phyloP scores from a whole-genome alignment of 306 rosid species.

The Sechiopsis laciniata region DNA sequence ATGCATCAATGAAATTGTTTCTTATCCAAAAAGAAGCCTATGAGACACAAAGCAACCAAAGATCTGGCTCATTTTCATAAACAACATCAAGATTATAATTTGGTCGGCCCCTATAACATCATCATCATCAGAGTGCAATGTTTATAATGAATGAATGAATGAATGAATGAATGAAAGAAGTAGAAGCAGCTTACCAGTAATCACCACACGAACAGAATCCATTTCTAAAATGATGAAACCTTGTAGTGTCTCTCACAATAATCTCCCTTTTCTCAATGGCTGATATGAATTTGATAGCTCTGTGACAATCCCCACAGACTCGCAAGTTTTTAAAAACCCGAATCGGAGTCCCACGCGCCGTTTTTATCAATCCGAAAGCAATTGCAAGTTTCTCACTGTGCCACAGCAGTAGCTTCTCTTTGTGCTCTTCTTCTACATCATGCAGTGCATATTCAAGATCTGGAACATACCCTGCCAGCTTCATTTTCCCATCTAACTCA shows the following conservation, averaged over 20 bases:
- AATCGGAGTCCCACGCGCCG: slow-evolving; percentile 50
- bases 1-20: too few relatives aligned
- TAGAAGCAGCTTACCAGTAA: slow-evolving; percentile 50
- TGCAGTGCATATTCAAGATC: slow-evolving; percentile 84
- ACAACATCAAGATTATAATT: neutral
- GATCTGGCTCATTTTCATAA: neutral
- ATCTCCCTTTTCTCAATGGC: slow-evolving; percentile 72
- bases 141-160: too few relatives aligned
- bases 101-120: neutral
- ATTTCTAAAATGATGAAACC: slow-evolving; percentile 81
- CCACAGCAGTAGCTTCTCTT: slow-evolving; percentile 65
- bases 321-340: slow-evolving; percentile 78
- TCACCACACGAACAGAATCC: slow-evolving; percentile 75
- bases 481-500: slow-evolving; percentile 60
- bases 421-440: slow-evolving; percentile 72
- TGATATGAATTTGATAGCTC: slow-evolving; percentile 70
- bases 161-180: neutral
- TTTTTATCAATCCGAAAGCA: slow-evolving; percentile 64
- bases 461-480: slow-evolving; percentile 67
- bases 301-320: slow-evolving; percentile 84
- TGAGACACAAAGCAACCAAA: neutral
- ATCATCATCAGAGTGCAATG: neutral
- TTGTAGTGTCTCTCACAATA: slow-evolving; percentile 67
- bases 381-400: slow-evolving; percentile 87
- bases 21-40: too few relatives aligned